Base-by-base conservation (phyloP, 306 rosid species). In the Astragalus membranaceus region DNA sequence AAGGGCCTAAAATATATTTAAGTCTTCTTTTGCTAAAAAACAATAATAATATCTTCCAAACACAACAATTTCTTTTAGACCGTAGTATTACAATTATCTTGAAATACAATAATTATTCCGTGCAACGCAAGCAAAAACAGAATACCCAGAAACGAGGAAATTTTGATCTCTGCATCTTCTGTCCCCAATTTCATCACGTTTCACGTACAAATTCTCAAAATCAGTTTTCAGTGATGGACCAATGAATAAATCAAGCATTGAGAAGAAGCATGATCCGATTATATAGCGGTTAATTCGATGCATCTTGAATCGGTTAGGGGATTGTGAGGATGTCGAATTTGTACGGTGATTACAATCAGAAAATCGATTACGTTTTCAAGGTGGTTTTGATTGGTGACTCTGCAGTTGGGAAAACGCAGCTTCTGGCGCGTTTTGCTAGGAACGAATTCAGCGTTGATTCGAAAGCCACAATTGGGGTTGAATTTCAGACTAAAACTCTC, bases 371-470 rank as follows among this genome's bases (percentile, higher is more conserved):
- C 58, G 98, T 93, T 10, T 90, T 90, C 83, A 93, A 93, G 83
- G 96, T 93, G 56, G 98, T 92, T 41, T 70, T 93, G 85, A 93
- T 90, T 12, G 98, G 98, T 14, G 98, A 93, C 55, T 93, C 98
- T 2, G 96, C 98, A 0, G 98, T 93, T 3, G 98, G 98, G 3
- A 93, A 93, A 69, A 89, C 96, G 41, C 98, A 93, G 77, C 81
- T 93, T 20, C 86, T 93, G 4, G 96, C 96, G 0, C 91, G 98
- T 0, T 93, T 93, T 69, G 77, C 96, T 0, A 82, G 89, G 75
- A 87, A 93, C 75, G 88, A 90, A 73, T 93, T 90, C 66, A 93
- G 81, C 70, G 32, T 81, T 3, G 88, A 88, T 81, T 90, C 98
- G 0, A 93, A 93, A 61, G 98, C 98, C 33, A 90, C 98, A 6